Evolutionary conservation across 352 stramenopile genomes (phyloP), one percentile per base, ranked within the genome.

Genomic region (Pythium angustatum): DNA sequence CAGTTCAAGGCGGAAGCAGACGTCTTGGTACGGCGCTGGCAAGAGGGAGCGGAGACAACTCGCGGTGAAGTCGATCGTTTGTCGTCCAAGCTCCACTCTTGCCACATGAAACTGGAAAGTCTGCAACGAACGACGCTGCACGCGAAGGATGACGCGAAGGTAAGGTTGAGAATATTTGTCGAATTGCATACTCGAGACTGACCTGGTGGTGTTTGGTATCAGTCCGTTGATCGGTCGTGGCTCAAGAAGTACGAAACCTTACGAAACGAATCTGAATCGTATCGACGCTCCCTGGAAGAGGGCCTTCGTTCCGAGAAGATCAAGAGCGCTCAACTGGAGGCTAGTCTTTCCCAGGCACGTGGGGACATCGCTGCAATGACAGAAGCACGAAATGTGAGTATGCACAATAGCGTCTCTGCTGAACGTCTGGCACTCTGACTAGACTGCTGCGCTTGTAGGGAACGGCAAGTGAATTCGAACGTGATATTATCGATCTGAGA

Each of bases 401-500:
- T 24, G 14, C 19, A 24, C 52, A n/a, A n/a, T n/a, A n/a, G n/a
- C n/a, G n/a, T n/a, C n/a, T n/a, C n/a, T n/a, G n/a, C n/a, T n/a
- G n/a, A n/a, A n/a, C n/a, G n/a, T n/a, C n/a, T n/a, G n/a, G n/a
- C n/a, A n/a, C n/a, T n/a, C n/a, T n/a, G n/a, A n/a, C n/a, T n/a
- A n/a, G n/a, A n/a, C n/a, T n/a, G n/a, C n/a, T 38, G 27, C 22
- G 28, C 28, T 5, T 36, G 36, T 33, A 81, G 68, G 49, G 61
- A 9, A 68, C 68, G 11, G 63, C 69, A 12, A 48, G 40, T n/a
- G n/a, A n/a, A n/a, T n/a, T 78, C 10, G 72, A 81, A n/a, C n/a
- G 64, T 6, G 76, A 83, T 30, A 77, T 77, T 34, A n/a, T 73
- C 5, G 80, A 75, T 38, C 54, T 90, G 12, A 86, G 88, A 50